phyloP scores from a whole-genome alignment of 2,329 filamentous ascomycete genomes.

The Phialophora expanda region DNA sequence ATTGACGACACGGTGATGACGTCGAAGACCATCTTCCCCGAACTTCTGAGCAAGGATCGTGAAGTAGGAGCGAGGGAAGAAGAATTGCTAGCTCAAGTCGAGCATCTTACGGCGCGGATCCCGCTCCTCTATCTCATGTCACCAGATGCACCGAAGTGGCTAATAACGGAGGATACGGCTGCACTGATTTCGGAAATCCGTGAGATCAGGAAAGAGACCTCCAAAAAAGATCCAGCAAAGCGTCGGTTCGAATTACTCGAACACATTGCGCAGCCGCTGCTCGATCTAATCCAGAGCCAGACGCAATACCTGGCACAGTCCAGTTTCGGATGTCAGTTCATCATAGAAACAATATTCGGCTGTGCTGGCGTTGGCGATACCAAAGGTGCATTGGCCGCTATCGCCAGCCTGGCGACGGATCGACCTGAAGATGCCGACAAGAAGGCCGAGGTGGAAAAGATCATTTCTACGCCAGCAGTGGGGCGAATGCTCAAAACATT shows the following conservation, averaged over 20 bases:
- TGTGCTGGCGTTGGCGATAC: conserved; percentile 71
- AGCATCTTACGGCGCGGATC: conserved; percentile 59
- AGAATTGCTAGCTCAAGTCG: conserved; percentile 51
- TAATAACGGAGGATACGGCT: conserved; percentile 67
- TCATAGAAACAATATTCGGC: conserved; percentile 79
- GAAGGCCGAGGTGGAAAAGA: conserved; percentile 49
- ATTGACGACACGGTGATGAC: conserved; percentile 93
- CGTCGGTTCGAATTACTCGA: conserved; percentile 78
- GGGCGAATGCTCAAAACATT: conserved; percentile 90
- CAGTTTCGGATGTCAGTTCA: conserved; percentile 84
- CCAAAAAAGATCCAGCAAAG: conserved; percentile 84
- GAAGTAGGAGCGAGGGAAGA: conserved; percentile 48
- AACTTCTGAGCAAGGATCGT: conserved; percentile 74
- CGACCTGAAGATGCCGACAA: conserved; percentile 51
- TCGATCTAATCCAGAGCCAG: conserved; percentile 73
- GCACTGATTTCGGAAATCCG: conserved; percentile 77
- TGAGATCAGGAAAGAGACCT: conserved; percentile 78
- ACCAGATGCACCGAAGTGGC: conserved; percentile 63
- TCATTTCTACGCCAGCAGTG: conserved; percentile 68
- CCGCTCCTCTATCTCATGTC: conserved; percentile 83
- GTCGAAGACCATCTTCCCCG: conserved; percentile 82
- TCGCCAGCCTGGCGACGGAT: conserved; percentile 55
- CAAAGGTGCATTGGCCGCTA: conserved; percentile 71
- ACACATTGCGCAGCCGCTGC: conserved; percentile 73
- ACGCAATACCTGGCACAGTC: conserved; percentile 72